Evolutionary conservation across 176 grass and related monocot species (phyloP).

Genomic region (Phyllostachys edulis): DNA sequence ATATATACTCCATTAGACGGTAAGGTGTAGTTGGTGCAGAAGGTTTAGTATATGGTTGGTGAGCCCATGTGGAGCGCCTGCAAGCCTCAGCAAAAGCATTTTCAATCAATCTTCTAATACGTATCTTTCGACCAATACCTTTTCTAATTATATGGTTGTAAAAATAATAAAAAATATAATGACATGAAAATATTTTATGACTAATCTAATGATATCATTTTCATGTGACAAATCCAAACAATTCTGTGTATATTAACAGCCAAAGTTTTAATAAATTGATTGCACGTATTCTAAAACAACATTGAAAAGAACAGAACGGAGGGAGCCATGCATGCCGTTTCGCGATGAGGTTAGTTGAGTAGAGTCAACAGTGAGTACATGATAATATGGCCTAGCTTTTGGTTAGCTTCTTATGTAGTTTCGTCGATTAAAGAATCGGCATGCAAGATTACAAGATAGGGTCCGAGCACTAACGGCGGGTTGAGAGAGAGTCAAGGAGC

Average conservation of each 20-base stretch:
- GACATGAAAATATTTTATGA: too few relatives aligned
- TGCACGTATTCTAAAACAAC: too few relatives aligned
- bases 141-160: too few relatives aligned
- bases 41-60: conserved; percentile 16
- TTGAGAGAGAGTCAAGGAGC: conserved; percentile 6
- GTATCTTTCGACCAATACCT: too few relatives aligned
- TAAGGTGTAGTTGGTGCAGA: conserved; percentile 34
- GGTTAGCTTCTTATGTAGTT: background rate
- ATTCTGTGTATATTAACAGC: too few relatives aligned
- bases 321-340: background rate
- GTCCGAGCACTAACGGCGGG: background rate
- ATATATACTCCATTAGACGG: background rate
- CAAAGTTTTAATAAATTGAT: too few relatives aligned
- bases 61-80: background rate
- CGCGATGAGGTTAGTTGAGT: conserved; percentile 25
- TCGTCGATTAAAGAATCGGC: conserved; percentile 7
- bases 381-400: background rate
- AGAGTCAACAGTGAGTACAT: background rate
- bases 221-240: too few relatives aligned
- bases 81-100: conserved; percentile 14
- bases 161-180: too few relatives aligned
- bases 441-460: background rate
- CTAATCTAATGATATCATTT: too few relatives aligned
- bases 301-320: too few relatives aligned
- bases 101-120: background rate